Conservation (phyloP, 2,329 filamentous ascomycete genomes). For the Arthrobotrys pseudoclavata region DNA sequence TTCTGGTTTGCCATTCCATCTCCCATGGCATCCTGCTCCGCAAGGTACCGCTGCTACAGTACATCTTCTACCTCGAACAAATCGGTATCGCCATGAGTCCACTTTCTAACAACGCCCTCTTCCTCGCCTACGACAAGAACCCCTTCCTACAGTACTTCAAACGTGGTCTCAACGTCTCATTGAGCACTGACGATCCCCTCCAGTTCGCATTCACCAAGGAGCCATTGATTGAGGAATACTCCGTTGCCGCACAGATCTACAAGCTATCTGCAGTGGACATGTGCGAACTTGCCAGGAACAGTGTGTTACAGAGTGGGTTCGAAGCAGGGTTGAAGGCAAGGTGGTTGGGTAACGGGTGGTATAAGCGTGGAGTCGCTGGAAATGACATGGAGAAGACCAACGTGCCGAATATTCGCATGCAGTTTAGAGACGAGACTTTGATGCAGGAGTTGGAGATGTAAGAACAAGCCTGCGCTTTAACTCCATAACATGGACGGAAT, state of each 20-base stretch:
- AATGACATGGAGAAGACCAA: slow-evolving; percentile 97
- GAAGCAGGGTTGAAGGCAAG: slow-evolving; percentile 89
- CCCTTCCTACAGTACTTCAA: slow-evolving; percentile 97
- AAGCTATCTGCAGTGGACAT: slow-evolving; percentile 97
- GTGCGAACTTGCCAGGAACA: slow-evolving; percentile 97
- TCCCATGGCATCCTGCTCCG: slow-evolving; percentile 92
- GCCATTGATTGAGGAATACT: slow-evolving; percentile 97
- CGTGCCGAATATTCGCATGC: slow-evolving; percentile 90
- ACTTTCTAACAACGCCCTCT: slow-evolving; percentile 95
- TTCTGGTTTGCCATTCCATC: slow-evolving; percentile 95
- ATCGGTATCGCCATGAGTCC: slow-evolving; percentile 99
- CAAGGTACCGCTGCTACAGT: slow-evolving; percentile 94
- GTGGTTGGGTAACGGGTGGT: slow-evolving; percentile 86
- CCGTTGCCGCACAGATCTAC: slow-evolving; percentile 97
- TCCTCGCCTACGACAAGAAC: slow-evolving; percentile 95
- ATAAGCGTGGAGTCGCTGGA: slow-evolving; percentile 82
- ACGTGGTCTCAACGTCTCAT: slow-evolving; percentile 91
- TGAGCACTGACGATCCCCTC: slow-evolving; percentile 95
- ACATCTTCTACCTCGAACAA: slow-evolving; percentile 97
- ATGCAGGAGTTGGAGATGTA: slow-evolving; percentile 87
- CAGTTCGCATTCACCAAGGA: slow-evolving; percentile 99
- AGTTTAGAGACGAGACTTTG: slow-evolving; percentile 88
- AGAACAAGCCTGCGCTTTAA: slow-evolving; percentile 65
- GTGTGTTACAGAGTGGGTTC: slow-evolving; percentile 93
- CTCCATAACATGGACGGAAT: background rate